phyloP scores from a whole-genome alignment of 306 rosid species.

The Ziziphus jujuba region DNA sequence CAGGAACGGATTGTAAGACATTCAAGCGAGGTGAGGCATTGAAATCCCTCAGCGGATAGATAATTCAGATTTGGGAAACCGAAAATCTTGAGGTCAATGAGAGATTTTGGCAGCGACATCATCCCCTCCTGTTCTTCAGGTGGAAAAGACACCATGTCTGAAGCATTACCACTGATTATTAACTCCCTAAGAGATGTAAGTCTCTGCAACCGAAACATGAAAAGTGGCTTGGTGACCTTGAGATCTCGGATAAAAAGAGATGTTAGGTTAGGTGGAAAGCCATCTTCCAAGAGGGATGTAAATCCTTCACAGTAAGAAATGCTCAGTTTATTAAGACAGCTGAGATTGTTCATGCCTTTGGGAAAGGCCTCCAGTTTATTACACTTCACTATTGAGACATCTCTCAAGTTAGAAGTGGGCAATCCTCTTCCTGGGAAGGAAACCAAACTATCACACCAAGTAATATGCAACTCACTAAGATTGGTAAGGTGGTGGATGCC shows the following conservation, averaged over 20 bases:
- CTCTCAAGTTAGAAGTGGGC: background rate
- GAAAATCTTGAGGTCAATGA: background rate
- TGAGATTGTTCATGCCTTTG: constrained; percentile 2
- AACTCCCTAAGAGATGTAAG: constrained; percentile 18
- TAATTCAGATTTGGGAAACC: constrained; percentile 14
- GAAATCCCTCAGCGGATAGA: constrained; percentile 17
- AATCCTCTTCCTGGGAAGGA: too few species aligned
- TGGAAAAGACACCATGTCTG: constrained; percentile 10
- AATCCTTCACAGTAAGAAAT: constrained; percentile 11
- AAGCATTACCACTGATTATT: background rate
- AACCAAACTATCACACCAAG: too few species aligned
- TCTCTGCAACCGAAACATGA: constrained; percentile 16
- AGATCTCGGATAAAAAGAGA: background rate
- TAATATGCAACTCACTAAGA: background rate
- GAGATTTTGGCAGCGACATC: constrained; percentile 21
- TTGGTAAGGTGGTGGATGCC: background rate
- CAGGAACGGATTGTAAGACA: background rate
- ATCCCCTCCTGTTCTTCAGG: background rate
- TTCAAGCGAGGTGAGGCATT: constrained; percentile 24
- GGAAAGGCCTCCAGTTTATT: constrained; percentile 13
- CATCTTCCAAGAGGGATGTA: background rate
- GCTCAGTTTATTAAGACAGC: background rate
- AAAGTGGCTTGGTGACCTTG: background rate
- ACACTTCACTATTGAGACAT: background rate
- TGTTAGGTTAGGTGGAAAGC: constrained; percentile 25